Evolutionary conservation across 345 rosid genomes (phyloP), one percentile per base, ranked within the genome.

Genomic region (Erysimum cheiranthoides): DNA sequence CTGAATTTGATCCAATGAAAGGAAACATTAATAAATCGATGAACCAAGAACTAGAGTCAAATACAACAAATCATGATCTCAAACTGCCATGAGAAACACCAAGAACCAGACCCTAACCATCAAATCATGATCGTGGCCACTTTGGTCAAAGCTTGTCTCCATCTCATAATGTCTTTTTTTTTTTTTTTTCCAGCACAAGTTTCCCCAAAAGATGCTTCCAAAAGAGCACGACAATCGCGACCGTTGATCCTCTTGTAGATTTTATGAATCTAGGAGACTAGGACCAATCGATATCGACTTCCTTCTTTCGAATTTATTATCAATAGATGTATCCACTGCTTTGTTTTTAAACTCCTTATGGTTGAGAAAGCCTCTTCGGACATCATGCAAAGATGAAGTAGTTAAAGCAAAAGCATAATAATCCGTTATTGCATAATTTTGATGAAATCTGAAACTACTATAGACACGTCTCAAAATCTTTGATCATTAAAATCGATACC

Each of bases 71-170:
- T 27, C 3, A 27, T 17, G 2, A 58, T 58, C 47, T 60, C 65
- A 10, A 36, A 35, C 28, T 16, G 5, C 38, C 59, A 53, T 28
- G 17, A 14, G 9, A 34, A 31, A 31, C 21, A 34, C 2, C 17
- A 7, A 31, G 27, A 6, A 47, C 27, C 5, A 9, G 8, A 46
- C 51, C 52, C 51, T 5, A 6, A 54, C 35, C 8, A 54, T 54
- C 18, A 12, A 54, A 54, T 7, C 17, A 30, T 54, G 39, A 64
- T 64, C 14, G 52, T 45, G 7, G 68, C 54, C 25, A 64, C 68
- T 14, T 45, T 10, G 6, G 18, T 5, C 68, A 64, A 64, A n/a
- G 68, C 68, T 43, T 30, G 53, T 42, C 21, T 45, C 68, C 68
- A 64, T 64, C 36, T 64, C 27, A 12, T 13, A 8, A 42, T 28